Conservation (phyloP, 2,329 filamentous ascomycete genomes). For the Myriosclerotinia duriaeana region DNA sequence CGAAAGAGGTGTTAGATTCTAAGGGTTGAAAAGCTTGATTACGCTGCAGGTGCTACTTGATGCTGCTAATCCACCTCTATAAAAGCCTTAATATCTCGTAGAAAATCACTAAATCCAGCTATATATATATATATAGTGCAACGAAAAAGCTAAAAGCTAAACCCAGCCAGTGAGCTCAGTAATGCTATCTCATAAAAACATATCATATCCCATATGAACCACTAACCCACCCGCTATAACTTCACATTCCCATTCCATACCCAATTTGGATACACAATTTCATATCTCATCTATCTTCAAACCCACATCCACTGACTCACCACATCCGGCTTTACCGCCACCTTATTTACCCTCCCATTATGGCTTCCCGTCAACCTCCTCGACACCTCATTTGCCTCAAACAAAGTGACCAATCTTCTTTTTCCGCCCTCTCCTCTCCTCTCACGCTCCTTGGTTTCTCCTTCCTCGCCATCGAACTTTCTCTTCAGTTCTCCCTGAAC, state of each 20-base stretch:
- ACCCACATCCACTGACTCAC: slow-evolving; percentile 6
- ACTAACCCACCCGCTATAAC: neutral
- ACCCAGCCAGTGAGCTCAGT: neutral
- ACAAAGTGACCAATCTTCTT: slow-evolving; percentile 54
- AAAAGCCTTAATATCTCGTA: no score
- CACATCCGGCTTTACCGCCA: neutral
- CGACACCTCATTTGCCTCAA: slow-evolving; percentile 62
- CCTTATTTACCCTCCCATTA: no score
- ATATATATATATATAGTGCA: no score
- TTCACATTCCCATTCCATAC: neutral
- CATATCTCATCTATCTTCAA: no score
- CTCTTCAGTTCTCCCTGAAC: slow-evolving; percentile 16
- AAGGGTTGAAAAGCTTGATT: no score
- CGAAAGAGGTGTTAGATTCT: no score
- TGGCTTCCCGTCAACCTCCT: slow-evolving; percentile 42
- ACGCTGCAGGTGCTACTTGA: no score
- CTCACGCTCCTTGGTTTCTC: slow-evolving; percentile 26
- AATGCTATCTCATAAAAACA: neutral
- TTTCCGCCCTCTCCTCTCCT: slow-evolving; percentile 41
- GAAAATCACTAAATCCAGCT: no score
- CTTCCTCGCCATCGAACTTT: slow-evolving; percentile 10
- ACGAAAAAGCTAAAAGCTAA: neutral
- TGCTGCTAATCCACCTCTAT: no score
- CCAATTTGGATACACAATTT: neutral
- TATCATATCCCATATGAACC: neutral